Conservation (phyloP, 108 stramenopile genomes). For the Nannochloropsis oceanica region DNA sequence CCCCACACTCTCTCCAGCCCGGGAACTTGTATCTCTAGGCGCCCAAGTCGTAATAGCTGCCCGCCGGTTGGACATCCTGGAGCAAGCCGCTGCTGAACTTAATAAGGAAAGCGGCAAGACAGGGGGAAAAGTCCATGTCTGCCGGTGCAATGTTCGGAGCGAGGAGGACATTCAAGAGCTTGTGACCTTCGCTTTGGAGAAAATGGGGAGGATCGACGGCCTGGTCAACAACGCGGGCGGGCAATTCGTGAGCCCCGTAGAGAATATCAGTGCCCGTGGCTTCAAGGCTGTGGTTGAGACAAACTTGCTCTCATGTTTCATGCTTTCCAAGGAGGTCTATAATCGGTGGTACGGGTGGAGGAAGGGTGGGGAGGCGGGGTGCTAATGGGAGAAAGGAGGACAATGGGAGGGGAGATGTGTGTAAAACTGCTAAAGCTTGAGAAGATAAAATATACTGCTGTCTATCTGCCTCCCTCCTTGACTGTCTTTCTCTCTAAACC, state of each 20-base stretch:
- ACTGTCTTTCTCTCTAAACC: too few species aligned
- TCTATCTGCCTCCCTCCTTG: too few species aligned
- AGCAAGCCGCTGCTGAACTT: constrained; percentile 45
- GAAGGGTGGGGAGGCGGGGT: not conserved
- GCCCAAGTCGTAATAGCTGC: constrained; percentile 61
- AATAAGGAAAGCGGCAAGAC: constrained; percentile 20
- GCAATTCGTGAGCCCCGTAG: not conserved
- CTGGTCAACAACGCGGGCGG: constrained; percentile 71
- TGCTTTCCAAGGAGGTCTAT: not conserved
- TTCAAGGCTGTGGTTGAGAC: constrained; percentile 62
- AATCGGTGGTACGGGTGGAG: not conserved
- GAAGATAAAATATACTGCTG: too few species aligned
- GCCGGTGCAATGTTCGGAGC: constrained; percentile 37
- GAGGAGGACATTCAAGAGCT: constrained; percentile 48
- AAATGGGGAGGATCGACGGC: constrained; percentile 44
- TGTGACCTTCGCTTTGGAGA: constrained; percentile 32
- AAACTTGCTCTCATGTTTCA: constrained; percentile 35
- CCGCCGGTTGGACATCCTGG: constrained; percentile 45
- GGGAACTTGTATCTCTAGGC: constrained; percentile 44
- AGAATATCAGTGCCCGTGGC: constrained; percentile 24
- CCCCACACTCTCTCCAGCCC: not conserved
- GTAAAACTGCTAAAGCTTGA: not conserved
- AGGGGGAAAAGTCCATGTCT: not conserved
- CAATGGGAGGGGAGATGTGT: not conserved
- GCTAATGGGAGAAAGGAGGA: not conserved